Base-by-base conservation (phyloP, 2,329 filamentous ascomycete species). In the Akanthomyces uredinophilus region DNA sequence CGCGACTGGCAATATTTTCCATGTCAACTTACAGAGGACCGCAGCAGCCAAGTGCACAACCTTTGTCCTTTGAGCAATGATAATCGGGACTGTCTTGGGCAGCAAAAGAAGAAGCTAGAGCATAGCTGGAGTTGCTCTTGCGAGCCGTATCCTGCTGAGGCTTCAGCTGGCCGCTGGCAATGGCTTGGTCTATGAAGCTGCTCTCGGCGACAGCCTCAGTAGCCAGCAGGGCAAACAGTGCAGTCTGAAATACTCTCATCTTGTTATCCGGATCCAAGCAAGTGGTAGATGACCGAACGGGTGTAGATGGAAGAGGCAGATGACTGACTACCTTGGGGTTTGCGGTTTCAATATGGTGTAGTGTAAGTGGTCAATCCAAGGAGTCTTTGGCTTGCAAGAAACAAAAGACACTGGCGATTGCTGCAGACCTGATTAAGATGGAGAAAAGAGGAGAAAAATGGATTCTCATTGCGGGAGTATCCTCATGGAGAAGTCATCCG, bases 11-110 rank as follows among this genome's bases (percentile, higher is more conserved):
- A 18, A 29, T 29, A 29, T 49, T 5, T 43, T 8, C 7, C 57
- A 51, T 47, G 3, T 61, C 63, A 39, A 46, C 35, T 60, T 47
- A 49, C 46, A 49, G 20, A 49, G 46, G 52, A 43, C 66, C 65
- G 49, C 64, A 70, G 57, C 64, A 70, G 29, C 65, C 66, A 44
- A 65, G 63, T 37, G 61, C 59, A 35, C 64, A 70, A 13, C 64
- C 63, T 22, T 65, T 69, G 0, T 58, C 24, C 27, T 49, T 49
- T 10, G 5, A 4, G 46, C 46, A 49, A 16, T 49, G 46, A 49
- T 49, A 49, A 10, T 49, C 46, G 18, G 46, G 46, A 10, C 46
- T 49, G 20, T 49, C 46, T 22, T 20, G 20, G 39, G 6, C 11
- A 8, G 39, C 18, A 49, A 7, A 13, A 20, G 46, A 20, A 2